These are phyloP conservation scores for Phaffomyces thermotolerans DNA, from an alignment of 805 yeast species.

Conservation along the genomic window DNA sequence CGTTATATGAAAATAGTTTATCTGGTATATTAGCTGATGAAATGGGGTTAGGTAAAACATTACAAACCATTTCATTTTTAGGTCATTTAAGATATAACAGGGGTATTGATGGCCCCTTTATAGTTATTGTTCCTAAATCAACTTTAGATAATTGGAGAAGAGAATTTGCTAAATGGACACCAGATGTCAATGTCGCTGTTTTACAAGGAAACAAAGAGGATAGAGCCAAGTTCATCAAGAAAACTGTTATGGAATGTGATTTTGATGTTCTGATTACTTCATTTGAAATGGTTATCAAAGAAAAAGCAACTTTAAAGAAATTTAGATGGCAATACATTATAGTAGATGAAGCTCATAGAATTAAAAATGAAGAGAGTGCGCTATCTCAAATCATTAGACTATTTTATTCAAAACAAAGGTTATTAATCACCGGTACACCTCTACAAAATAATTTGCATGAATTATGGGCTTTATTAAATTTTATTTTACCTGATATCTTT, in stretches of 20 bases:
- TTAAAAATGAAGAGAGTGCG: conserved; percentile 89
- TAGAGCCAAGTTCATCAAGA: conserved; percentile 52
- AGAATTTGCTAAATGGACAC: conserved; percentile 94
- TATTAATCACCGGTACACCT: conserved; percentile 93
- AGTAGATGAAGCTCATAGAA: conserved; percentile 95
- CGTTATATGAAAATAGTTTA: conserved; percentile 77
- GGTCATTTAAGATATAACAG: conserved; percentile 80
- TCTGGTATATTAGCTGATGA: conserved; percentile 96
- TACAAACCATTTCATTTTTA: conserved; percentile 87
- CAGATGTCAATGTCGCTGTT: conserved; percentile 80
- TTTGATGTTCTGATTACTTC: conserved; percentile 90
- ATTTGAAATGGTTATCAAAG: conserved; percentile 89
- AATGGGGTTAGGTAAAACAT: conserved; percentile 96
- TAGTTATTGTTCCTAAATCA: conserved; percentile 90
- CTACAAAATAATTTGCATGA: conserved; percentile 92
- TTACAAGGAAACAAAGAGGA: conserved; percentile 88
- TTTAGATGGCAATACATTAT: conserved; percentile 90
- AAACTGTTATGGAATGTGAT: conserved; percentile 57
- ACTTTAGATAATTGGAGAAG: conserved; percentile 95
- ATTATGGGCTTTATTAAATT: conserved; percentile 90
- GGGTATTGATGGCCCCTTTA: conserved; percentile 80
- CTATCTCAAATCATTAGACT: conserved; percentile 87
- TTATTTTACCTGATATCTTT: conserved; percentile 88
- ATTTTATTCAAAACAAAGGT: conserved; percentile 76
- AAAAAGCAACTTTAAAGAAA: conserved; percentile 71